Evolutionary conservation across 345 rosid genomes (phyloP), one percentile per base, ranked within the genome.

Genomic region (Passiflora organensis): DNA sequence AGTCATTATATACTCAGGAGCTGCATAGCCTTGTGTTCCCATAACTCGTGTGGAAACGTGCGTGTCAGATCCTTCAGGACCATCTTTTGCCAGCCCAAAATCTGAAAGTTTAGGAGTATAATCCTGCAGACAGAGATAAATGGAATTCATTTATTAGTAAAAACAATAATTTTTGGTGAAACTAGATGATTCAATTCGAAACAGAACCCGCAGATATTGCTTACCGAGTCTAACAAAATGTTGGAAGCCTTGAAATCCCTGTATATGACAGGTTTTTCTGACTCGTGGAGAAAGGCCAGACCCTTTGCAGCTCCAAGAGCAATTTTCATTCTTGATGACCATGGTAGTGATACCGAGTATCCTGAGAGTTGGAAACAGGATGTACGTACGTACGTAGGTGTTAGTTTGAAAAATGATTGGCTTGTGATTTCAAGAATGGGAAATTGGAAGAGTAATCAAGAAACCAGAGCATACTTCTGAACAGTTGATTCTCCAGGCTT

Each of bases 11-110:
- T 90, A 90, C 59, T 90, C 97, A 4, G 97, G 97, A 47, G 97
- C 97, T 2, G 94, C 95, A 16, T 90, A 90, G 73, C 97, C 97
- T 45, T 90, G 91, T 1, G 97, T 90, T 15, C 97, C 97, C 97
- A 90, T 84, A 1, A 90, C 95, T 23, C 95, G 65, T 0, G 97
- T 90, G 42, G 97, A 84, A 22, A 87, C 95, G 56, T 90, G 97
- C 0, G 97, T 90, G 43, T 90, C 89, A 36, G 89, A 94, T 43
- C 97, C 97, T 78, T 87, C 94, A 0, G 97, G 97, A 38, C 97
- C 97, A 42, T 87, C 95, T 76, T 87, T 90, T 6, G 97, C 97
- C 15, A 90, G 66, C 0, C 97, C 97, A 16, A 90, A 90, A 65
- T 90, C 97, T 0, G 97, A 90, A 17, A 90, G 85, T 38, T 90